These are phyloP conservation scores for Serendipita sp. DNA, from an alignment of 768 basidiomycete species.

Conservation along the genomic window DNA sequence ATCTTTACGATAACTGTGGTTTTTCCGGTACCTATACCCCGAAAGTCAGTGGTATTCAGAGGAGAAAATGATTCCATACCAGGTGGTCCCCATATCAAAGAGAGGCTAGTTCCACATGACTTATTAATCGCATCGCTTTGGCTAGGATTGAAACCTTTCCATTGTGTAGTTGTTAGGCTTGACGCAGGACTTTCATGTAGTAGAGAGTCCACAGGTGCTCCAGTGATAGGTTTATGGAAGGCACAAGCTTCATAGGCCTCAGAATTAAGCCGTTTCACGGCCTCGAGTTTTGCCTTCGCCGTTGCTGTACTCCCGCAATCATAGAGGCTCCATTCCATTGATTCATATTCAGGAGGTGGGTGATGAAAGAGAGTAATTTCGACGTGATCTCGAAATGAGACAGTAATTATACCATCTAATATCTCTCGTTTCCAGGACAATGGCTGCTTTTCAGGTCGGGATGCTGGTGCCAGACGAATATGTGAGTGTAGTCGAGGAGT, in stretches of 20 bases:
- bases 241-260: constrained; percentile 30
- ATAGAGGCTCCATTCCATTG: constrained; percentile 50
- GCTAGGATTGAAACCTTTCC: constrained; percentile 31
- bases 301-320: constrained; percentile 48
- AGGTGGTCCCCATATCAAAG: constrained; percentile 56
- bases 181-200: constrained; percentile 6
- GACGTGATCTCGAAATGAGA: constrained; percentile 36
- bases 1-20: constrained; percentile 54
- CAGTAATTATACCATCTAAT: constrained; percentile 43
- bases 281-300: constrained; percentile 48
- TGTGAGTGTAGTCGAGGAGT: constrained; percentile 45
- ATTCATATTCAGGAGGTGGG: constrained; percentile 40
- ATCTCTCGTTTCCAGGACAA: constrained; percentile 23
- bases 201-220: constrained; percentile 8
- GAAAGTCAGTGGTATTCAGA: neutral
- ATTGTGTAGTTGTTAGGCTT: neutral
- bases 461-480: constrained; percentile 42
- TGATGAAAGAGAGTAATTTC: constrained; percentile 37
- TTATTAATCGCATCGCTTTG: constrained; percentile 31
- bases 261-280: constrained; percentile 29
- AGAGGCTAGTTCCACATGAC: constrained; percentile 28
- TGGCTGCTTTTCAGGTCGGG: constrained; percentile 35
- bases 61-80: constrained; percentile 20
- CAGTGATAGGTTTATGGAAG: constrained; percentile 34
- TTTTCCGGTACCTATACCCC: constrained; percentile 43